Percentiles rank a stretch among this genome's conserved stretches.
phyloP scores from a whole-genome alignment of 352 stramenopile species.

The Achlya hypogyna region DNA sequence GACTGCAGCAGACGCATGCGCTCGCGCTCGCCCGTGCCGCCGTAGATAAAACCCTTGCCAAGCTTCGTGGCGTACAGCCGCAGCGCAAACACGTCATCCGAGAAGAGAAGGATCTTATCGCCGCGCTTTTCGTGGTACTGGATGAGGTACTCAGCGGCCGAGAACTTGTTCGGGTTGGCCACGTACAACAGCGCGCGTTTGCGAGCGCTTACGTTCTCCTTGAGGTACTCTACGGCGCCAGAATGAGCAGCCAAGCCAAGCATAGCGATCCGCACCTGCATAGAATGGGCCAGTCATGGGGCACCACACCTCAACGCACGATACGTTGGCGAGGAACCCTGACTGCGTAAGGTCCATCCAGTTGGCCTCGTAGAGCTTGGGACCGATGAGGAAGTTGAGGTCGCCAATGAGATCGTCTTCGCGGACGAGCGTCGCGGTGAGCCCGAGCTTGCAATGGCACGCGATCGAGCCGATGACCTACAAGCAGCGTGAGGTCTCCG shows the following conservation, averaged over 20 bases:
- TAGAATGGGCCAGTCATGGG: constrained; percentile 98
- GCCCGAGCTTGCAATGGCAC: constrained; percentile 95
- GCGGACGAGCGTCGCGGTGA: constrained; percentile 98
- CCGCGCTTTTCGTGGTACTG: constrained; percentile 95
- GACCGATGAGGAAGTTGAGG: constrained; percentile 99
- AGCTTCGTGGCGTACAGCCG: constrained; percentile 90
- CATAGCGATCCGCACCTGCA: constrained; percentile 25
- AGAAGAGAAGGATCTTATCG: constrained; percentile 99
- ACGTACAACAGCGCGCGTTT: constrained; percentile 96
- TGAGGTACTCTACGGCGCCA: constrained; percentile 45
- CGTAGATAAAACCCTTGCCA: constrained; percentile 93
- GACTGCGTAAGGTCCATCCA: constrained; percentile 99
- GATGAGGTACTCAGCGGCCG: constrained; percentile 92
- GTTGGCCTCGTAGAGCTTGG: constrained; percentile 95
- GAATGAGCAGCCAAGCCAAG: background rate
- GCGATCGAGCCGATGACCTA: constrained; percentile 89
- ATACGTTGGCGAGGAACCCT: constrained; percentile 96
- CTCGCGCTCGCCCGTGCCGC: constrained; percentile 90
- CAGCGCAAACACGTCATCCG: constrained; percentile 96
- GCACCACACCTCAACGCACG: constrained; percentile 98
- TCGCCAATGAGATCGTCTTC: constrained; percentile 99
- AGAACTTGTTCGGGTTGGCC: constrained; percentile 98
- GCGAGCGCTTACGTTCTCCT: constrained; percentile 77
- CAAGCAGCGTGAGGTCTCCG: constrained; percentile 4
- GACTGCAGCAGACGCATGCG: constrained; percentile 79